A percentile compares a stretch with the other conserved stretches of the same genome.
Conservation (phyloP, 2,329 filamentous ascomycete genomes). For the Tricladium varicosporioides region DNA sequence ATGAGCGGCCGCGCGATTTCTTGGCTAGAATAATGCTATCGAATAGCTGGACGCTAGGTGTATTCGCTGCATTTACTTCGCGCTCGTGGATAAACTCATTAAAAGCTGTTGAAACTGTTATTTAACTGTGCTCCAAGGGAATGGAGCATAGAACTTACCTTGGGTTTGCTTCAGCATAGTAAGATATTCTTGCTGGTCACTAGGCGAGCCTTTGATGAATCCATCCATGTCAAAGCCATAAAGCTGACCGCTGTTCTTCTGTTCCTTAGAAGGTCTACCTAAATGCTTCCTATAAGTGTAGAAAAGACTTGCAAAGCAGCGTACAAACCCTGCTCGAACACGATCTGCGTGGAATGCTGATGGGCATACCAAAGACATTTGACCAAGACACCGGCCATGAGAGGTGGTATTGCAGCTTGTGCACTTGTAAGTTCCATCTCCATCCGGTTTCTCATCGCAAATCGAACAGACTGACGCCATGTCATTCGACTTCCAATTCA, state of each 20-base stretch:
- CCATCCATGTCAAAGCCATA: slow-evolving; percentile 65
- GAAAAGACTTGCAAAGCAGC: slow-evolving; percentile 63
- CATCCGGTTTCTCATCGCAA: slow-evolving; percentile 67
- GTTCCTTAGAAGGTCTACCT: slow-evolving; percentile 56
- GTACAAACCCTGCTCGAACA: slow-evolving; percentile 61
- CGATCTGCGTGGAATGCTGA: slow-evolving; percentile 61
- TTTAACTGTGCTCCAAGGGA: slow-evolving; percentile 39
- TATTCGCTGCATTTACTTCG: slow-evolving; percentile 60
- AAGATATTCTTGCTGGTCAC: slow-evolving; percentile 64
- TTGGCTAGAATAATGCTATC: slow-evolving; percentile 84
- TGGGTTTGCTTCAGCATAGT: slow-evolving; percentile 65
- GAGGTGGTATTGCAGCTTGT: slow-evolving; percentile 58
- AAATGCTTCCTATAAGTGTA: slow-evolving; percentile 66
- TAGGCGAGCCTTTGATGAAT: slow-evolving; percentile 62
- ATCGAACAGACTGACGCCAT: slow-evolving; percentile 63
- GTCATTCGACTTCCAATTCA: slow-evolving; percentile 64
- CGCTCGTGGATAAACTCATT: slow-evolving; percentile 85
- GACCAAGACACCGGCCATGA: slow-evolving; percentile 60
- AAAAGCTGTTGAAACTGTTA: slow-evolving; percentile 50
- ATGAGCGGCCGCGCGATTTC: slow-evolving; percentile 60
- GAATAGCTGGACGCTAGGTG: slow-evolving; percentile 71
- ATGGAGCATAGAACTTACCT: slow-evolving; percentile 42
- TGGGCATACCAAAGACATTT: slow-evolving; percentile 62
- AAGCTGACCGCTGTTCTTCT: slow-evolving; percentile 58
- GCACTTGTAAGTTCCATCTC: slow-evolving; percentile 74